Evolutionary conservation across 768 basidiomycete genomes (phyloP), one percentile per base, ranked within the genome.

Genomic region (Dictyophora rubrovolvata): DNA sequence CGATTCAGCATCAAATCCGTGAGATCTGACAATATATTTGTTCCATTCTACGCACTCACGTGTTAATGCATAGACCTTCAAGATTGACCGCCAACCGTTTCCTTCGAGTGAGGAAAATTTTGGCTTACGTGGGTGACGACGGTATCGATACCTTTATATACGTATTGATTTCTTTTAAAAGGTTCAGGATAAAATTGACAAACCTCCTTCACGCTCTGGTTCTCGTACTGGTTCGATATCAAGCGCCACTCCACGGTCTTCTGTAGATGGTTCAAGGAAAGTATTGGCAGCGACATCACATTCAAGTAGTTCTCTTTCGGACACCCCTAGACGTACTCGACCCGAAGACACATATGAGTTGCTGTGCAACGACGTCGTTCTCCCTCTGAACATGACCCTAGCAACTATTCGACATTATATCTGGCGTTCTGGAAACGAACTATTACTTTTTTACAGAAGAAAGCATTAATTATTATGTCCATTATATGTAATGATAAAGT

Each of bases 361-460:
- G 48, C 69, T 96, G 23, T 96, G 93, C 71, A 91, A 90, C 64
- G 88, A 91, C 62, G 74, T 79, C n/a, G 74, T 89, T 16, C 75
- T 98, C 35, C 87, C 94, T 21, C 74, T 87, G 23, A 83, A 85
- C 63, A 93, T 95, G 84, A 94, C 89, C 5, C 78, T 99, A 36
- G 94, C 89, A 4, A 87, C 88, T 17, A 86, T 94, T 60, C 84
- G 91, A 61, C 92, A 94, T 69, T 96, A 83, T 65, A 80, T 93
- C 20, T 96, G 91, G 92, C 83, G 82, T 65, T 85, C 87, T 63
- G 72, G 79, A 17, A 75, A 75, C 6, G 90, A 92, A 69, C 71
- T 93, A 57, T 78, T 78, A 56, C 81, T 93, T 83, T 76, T 87
- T 68, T 93, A 93, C 69, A 80, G 90, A n/a, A 67, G 69, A 35